These are phyloP conservation scores for Spergularia marina DNA, from an alignment of 148 eudicot species.

Conservation along the genomic window DNA sequence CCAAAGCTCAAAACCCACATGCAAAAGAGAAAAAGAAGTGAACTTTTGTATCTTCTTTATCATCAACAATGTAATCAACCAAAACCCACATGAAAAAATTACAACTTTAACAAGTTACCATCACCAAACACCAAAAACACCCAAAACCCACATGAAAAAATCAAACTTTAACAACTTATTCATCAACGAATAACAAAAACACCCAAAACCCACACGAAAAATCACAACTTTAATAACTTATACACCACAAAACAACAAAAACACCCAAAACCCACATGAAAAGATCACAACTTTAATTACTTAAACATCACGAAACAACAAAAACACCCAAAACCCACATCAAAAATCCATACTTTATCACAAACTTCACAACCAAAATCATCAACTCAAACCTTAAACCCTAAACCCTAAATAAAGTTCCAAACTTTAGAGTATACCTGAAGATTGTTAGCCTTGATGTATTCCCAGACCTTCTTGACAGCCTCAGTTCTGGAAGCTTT, in stretches of 20 bases:
- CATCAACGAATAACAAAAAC: not conserved
- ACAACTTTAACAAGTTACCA: too few relatives aligned
- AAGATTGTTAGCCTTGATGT: slow-evolving; percentile 47
- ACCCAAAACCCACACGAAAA: not conserved
- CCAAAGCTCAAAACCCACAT: not conserved
- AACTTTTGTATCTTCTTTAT: too few relatives aligned
- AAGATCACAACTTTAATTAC: too few relatives aligned
- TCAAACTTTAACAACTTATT: not conserved
- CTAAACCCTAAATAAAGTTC: slow-evolving; percentile 5
- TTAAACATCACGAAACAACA: not conserved
- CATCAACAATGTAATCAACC: not conserved
- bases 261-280: not conserved
- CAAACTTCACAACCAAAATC: not conserved
- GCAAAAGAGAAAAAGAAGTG: not conserved
- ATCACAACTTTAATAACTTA: not conserved
- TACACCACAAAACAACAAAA: not conserved
- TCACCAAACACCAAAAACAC: too few relatives aligned
- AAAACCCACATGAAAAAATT: not conserved
- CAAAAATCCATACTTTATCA: not conserved
- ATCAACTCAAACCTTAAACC: not conserved
- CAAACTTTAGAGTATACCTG: slow-evolving; percentile 35
- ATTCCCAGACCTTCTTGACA: slow-evolving; percentile 52
- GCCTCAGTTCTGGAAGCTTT: slow-evolving; percentile 48
- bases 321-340: not conserved
- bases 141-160: not conserved